Base-by-base conservation (phyloP, 176 grass and related monocot species). In the Areca catechu region DNA sequence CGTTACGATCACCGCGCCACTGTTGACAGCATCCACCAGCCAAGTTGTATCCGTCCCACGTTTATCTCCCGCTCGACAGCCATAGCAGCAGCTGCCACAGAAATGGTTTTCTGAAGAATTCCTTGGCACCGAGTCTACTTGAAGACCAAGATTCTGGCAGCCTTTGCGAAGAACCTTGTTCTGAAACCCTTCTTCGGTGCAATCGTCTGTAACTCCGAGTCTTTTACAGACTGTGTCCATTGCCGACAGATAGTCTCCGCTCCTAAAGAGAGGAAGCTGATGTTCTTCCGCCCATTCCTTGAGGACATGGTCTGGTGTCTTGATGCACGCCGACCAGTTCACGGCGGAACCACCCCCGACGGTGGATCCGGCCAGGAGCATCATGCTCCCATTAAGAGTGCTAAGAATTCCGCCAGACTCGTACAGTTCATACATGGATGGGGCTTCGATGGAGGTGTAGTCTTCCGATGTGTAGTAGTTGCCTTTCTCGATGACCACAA, bases 281-380 rank as follows among this genome's bases (percentile, higher is more conserved):
- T 74, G 62, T 12, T 54, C 70, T n/a, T 23, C 56, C 4, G 83
- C 71, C 92, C 92, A 91, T 66, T 88, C 86, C 63, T 12, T 37
- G 4, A 85, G 71, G 20, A 97, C 72, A 0, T 12, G 6, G 12
- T 77, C 67, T 16, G 92, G 92, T 4, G 92, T 97, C 76, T 74
- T 81, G 56, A 97, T 62, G 72, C 80, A 88, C 2, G 83, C 92
- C 5, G 92, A 85, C 86, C 92, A 90, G 76, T 91, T 97, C 29
- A 97, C 75, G 2, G 83, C 92, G 7, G 92, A 65, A 47, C 92
- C 86, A 18, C 92, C 92, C 28, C 92, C 92, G 20, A 97, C 86
- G 17, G 86, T 82, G 22, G 86, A 85, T 17, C 83, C 86, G 0
- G 92, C 86, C 20, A 97, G 19, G 29, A 97, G 9, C 68, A 85